Evolutionary conservation across 805 yeast species (phyloP).

Genomic region (Cyberlindnera subsufficiens): DNA sequence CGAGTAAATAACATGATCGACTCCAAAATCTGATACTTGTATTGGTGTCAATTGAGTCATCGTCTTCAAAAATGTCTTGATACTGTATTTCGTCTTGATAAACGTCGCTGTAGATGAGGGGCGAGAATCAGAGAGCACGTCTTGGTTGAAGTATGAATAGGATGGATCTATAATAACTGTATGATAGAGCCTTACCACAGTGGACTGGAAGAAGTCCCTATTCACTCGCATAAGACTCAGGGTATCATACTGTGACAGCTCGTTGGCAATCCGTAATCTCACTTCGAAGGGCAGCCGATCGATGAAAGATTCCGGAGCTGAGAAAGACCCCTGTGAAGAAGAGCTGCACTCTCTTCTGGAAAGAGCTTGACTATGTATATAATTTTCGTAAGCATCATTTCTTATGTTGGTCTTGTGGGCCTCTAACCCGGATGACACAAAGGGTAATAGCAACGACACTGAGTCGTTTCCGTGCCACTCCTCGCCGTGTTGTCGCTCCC

Average conservation of each 20-base stretch:
- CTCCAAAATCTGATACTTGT: not conserved
- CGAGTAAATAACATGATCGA: constrained; percentile 5
- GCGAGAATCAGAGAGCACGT: constrained; percentile 23
- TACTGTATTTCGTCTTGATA: constrained; percentile 34
- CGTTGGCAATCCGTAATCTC: constrained; percentile 26
- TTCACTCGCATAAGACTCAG: constrained; percentile 27
- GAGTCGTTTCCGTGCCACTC: not conserved
- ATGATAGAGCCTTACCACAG: constrained; percentile 31
- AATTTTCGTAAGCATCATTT: no score
- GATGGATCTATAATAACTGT: constrained; percentile 26
- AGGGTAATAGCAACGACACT: constrained; percentile 14
- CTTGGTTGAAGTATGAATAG: constrained; percentile 33
- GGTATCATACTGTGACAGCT: constrained; percentile 34
- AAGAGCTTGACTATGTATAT: no score
- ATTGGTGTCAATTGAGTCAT: constrained; percentile 7
- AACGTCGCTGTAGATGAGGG: constrained; percentile 15
- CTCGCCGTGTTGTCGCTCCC: not conserved
- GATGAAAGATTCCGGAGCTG: constrained; percentile 8
- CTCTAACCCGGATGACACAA: constrained; percentile 11
- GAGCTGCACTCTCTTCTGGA: no score
- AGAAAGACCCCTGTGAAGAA: no score
- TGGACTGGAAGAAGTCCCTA: constrained; percentile 25
- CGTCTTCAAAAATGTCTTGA: constrained; percentile 29
- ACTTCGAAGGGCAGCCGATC: constrained; percentile 35
- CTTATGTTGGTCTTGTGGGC: not conserved